Percentiles rank a stretch among this genome's conserved stretches.
These are phyloP conservation scores for Liriodendron chinense DNA, from an alignment of 164 flowering plant species.

Conservation along the genomic window DNA sequence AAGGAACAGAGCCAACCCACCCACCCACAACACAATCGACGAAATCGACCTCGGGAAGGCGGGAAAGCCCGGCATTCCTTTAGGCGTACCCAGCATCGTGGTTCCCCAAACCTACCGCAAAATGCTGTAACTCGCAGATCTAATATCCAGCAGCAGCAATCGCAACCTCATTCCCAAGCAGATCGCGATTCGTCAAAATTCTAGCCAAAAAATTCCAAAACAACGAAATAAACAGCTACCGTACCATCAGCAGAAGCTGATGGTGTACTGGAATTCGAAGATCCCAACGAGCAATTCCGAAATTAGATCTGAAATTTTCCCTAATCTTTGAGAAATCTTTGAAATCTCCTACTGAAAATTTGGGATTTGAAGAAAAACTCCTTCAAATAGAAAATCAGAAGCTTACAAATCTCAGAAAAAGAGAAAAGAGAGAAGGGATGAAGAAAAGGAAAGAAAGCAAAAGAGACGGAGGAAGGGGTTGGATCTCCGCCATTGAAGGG, in stretches of 20 bases:
- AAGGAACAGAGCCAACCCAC: constrained; percentile 59
- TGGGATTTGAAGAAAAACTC: neutral
- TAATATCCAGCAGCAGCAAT: neutral
- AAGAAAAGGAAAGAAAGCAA: neutral
- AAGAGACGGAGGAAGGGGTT: neutral
- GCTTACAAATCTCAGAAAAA: neutral
- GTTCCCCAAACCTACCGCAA: constrained; percentile 4
- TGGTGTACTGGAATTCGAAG: neutral
- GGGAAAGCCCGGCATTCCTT: constrained; percentile 23
- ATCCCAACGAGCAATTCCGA: neutral
- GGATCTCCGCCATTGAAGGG: neutral
- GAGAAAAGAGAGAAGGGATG: neutral
- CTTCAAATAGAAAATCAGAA: neutral
- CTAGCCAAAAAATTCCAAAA: neutral
- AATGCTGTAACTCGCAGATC: neutral
- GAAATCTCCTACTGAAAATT: neutral
- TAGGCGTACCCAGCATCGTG: constrained; percentile 43
- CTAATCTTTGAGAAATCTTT: neutral
- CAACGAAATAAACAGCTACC: neutral
- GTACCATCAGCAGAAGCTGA: neutral
- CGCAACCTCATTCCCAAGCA: neutral
- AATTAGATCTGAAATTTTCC: neutral
- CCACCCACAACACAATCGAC: constrained; percentile 45
- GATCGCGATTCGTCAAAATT: neutral
- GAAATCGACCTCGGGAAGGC: constrained; percentile 44